A percentile compares a stretch with the other conserved stretches of the same genome.
These are phyloP conservation scores for Chytriomyces confervae DNA, from an alignment of 192 early-diverging fungal genomes.

Conservation along the genomic window DNA sequence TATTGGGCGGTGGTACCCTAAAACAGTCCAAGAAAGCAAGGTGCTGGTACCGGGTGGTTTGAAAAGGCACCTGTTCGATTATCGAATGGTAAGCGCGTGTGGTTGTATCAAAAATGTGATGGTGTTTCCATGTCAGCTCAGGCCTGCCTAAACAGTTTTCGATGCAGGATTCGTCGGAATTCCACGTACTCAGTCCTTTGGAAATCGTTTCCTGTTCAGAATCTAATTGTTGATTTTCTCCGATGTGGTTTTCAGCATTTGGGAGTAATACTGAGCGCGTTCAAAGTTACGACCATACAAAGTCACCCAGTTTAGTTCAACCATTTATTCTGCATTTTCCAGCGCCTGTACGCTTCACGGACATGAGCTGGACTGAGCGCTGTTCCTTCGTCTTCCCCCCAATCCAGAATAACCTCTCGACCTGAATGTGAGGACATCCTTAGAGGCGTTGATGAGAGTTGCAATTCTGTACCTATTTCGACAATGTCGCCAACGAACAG, in stretches of 20 bases:
- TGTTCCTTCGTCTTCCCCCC: slow-evolving; percentile 65
- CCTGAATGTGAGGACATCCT: slow-evolving; percentile 29
- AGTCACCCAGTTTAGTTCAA: neutral
- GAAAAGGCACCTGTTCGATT: slow-evolving; percentile 55
- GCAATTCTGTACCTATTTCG: slow-evolving; percentile 62
- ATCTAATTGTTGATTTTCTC: too few species aligned
- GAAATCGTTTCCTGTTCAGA: too few species aligned
- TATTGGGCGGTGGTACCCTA: slow-evolving; percentile 60
- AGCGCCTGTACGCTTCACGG: slow-evolving; percentile 78
- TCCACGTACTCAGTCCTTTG: too few species aligned
- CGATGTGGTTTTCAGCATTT: too few species aligned
- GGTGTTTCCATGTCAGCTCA: too few species aligned
- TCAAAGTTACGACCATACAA: too few species aligned
- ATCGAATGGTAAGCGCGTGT: slow-evolving; percentile 23
- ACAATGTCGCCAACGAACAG: slow-evolving; percentile 90
- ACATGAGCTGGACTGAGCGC: slow-evolving; percentile 78
- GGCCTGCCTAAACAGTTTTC: too few species aligned
- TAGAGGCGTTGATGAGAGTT: neutral
- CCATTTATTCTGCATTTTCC: slow-evolving; percentile 56
- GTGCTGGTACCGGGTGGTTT: slow-evolving; percentile 44
- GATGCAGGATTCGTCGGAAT: too few species aligned
- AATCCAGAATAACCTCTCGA: slow-evolving; percentile 73
- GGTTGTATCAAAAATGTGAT: too few species aligned
- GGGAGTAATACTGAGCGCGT: too few species aligned
- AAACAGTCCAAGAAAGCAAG: slow-evolving; percentile 40